phyloP scores from a whole-genome alignment of 345 rosid genomes.

The Linum tenue region DNA sequence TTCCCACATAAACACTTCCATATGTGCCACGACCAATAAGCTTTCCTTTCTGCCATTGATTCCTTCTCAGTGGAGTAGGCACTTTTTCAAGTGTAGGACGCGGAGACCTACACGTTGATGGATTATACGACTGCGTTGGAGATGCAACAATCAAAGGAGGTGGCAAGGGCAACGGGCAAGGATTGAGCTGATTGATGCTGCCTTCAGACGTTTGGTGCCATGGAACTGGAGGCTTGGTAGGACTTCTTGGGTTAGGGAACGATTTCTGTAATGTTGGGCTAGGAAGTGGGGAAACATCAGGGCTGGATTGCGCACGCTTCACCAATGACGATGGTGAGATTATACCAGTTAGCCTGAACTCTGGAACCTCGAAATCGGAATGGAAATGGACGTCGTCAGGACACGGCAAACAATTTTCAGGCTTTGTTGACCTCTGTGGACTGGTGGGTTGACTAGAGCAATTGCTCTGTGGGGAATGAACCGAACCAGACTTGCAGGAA shows the following conservation, averaged over 20 bases:
- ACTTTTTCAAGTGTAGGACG: conserved; percentile 23
- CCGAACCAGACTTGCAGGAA: conserved; percentile 21
- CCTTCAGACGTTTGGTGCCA: conserved; percentile 23
- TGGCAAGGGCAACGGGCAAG: conserved; percentile 59
- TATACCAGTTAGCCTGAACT: conserved; percentile 11
- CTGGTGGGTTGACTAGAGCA: conserved; percentile 41
- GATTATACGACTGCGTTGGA: conserved; percentile 10
- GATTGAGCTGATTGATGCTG: conserved; percentile 16
- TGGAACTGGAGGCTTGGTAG: conserved; percentile 14
- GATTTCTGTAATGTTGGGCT: conserved; percentile 28
- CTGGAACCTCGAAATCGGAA: conserved; percentile 20
- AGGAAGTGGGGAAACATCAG: conserved; percentile 30
- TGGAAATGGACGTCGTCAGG: conserved; percentile 9
- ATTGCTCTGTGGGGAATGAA: conserved; percentile 38
- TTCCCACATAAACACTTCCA: conserved; percentile 60
- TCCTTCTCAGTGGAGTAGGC: conserved; percentile 16
- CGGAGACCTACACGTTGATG: conserved; percentile 11
- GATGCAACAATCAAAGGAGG: conserved; percentile 36
- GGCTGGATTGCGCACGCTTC: conserved; percentile 16
- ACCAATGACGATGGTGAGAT: conserved; percentile 16
- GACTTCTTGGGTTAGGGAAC: conserved; percentile 7
- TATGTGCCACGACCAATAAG: conserved; percentile 67
- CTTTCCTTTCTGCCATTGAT: conserved; percentile 65
- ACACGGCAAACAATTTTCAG: conserved; percentile 9
- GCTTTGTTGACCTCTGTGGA: conserved; percentile 25